These are phyloP conservation scores for Mycena floridula DNA, from an alignment of 768 basidiomycete genomes.

Conservation along the genomic window DNA sequence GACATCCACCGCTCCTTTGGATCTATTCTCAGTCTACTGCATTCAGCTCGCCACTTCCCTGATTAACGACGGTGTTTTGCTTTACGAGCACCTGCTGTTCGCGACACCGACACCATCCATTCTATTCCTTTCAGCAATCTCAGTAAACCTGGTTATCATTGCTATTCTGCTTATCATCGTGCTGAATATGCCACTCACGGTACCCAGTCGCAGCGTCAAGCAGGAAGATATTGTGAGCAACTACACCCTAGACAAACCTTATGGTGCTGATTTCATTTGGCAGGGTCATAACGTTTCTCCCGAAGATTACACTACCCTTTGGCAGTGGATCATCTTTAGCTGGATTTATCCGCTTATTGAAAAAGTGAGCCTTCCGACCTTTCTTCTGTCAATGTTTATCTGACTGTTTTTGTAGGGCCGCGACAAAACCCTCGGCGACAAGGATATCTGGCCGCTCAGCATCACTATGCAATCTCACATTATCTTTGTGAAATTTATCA, in stretches of 20 bases:
- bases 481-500: slow-evolving; percentile 48
- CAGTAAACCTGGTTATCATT: slow-evolving; percentile 39
- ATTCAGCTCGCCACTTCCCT: slow-evolving; percentile 37
- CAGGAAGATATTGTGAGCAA: slow-evolving; percentile 55
- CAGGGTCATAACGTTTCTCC: slow-evolving; percentile 53
- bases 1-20: slow-evolving; percentile 52
- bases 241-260: not conserved
- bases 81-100: slow-evolving; percentile 45
- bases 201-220: slow-evolving; percentile 50
- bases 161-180: slow-evolving; percentile 38
- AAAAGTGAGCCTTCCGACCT: slow-evolving; percentile 25
- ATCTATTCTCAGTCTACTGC: slow-evolving; percentile 54
- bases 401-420: slow-evolving; percentile 27
- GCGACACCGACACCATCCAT: slow-evolving; percentile 35
- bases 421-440: slow-evolving; percentile 54
- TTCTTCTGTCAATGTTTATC: not conserved
- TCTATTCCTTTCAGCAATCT: slow-evolving; percentile 18
- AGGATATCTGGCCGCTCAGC: slow-evolving; percentile 68
- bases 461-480: slow-evolving; percentile 62
- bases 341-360: slow-evolving; percentile 67
- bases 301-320: slow-evolving; percentile 72
- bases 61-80: slow-evolving; percentile 44
- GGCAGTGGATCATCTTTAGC: slow-evolving; percentile 63
- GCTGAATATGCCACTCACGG: slow-evolving; percentile 55
- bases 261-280: not conserved